Evolutionary conservation across 108 stramenopile species (phyloP), one percentile per base, ranked within the genome.

Genomic region (Pseudonitzschia pungens): DNA sequence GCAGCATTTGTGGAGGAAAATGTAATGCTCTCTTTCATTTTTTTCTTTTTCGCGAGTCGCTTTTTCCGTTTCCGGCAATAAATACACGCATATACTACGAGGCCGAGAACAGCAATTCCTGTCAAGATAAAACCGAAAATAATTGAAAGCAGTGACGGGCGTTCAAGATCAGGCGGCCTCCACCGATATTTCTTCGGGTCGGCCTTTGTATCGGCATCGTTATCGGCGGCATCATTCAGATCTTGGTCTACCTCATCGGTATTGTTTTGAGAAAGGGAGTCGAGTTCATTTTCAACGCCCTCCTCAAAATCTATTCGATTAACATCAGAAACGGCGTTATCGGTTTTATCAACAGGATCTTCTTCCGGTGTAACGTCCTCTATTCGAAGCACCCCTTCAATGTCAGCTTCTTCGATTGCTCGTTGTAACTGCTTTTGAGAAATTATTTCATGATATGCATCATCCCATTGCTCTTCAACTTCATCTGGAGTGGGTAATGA

Each of bases 101-200:
- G 57, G 0, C 77, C 54, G 29, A 72, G 7, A 4, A 59, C 65
- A 7, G 72, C 70, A 24, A 81, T 59, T 16, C 20, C 68, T 22
- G 67, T 70, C 48, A 81, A 56, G 7, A 57, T 42, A 66, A 81
- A 81, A 16, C 81, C 81, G 69, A 81, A 76, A 27, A 79, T 54
- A 26, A 81, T 81, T 1, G 66, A 55, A 4, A 81, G 63, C 6
- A 70, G 73, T 22, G 81, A 70, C 33, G 81, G 81, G 26, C 70
- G 69, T 56, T 67, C 48, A 36, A 64, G 54, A 4, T 48, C 45
- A 27, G 31, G 31, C 32, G 64, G 21, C 33, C 16, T n/a, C n/a
- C n/a, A n/a, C n/a, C n/a, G n/a, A n/a, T n/a, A 40, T 20, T 48
- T 44, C 32, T 42, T 41, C 16, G 18, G 6, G n/a, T 26, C 10